Evolutionary conservation across 768 basidiomycete species (phyloP).

Genomic region (Panus rudis): DNA sequence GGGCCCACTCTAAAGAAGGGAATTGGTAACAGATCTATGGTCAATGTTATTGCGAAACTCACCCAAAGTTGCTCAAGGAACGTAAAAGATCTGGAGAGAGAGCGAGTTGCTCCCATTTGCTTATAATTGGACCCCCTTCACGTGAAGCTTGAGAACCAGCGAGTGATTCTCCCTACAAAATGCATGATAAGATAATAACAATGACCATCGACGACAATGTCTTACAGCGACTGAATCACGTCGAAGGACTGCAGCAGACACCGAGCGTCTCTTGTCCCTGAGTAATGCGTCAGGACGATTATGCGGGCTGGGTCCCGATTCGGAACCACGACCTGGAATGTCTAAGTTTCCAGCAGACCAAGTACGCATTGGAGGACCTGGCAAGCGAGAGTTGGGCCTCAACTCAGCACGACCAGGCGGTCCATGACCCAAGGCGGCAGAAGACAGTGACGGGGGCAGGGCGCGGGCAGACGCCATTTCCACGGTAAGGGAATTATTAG

Average conservation of each 20-base stretch:
- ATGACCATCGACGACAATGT: background rate
- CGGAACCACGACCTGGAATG: constrained; percentile 53
- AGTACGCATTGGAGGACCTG: constrained; percentile 69
- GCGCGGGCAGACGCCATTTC: too few species aligned
- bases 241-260: constrained; percentile 56
- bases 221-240: constrained; percentile 72
- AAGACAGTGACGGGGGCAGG: background rate
- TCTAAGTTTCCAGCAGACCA: constrained; percentile 84
- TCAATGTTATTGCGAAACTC: constrained; percentile 23
- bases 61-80: constrained; percentile 93
- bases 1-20: constrained; percentile 69
- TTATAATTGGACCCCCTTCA: constrained; percentile 73
- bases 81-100: constrained; percentile 82
- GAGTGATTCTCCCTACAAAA: constrained; percentile 45
- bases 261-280: constrained; percentile 77
- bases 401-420: constrained; percentile 61
- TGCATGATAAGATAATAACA: background rate
- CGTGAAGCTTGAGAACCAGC: constrained; percentile 42
- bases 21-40: constrained; percentile 5
- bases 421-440: constrained; percentile 33
- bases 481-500: too few species aligned
- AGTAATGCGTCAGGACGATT: constrained; percentile 35
- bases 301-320: constrained; percentile 23
- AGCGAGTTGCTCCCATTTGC: constrained; percentile 93
- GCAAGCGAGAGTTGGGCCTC: constrained; percentile 50